phyloP scores from a whole-genome alignment of 225 moss, liverwort and hornwort species.

The Bryoerythrophyllum caledonicum region DNA sequence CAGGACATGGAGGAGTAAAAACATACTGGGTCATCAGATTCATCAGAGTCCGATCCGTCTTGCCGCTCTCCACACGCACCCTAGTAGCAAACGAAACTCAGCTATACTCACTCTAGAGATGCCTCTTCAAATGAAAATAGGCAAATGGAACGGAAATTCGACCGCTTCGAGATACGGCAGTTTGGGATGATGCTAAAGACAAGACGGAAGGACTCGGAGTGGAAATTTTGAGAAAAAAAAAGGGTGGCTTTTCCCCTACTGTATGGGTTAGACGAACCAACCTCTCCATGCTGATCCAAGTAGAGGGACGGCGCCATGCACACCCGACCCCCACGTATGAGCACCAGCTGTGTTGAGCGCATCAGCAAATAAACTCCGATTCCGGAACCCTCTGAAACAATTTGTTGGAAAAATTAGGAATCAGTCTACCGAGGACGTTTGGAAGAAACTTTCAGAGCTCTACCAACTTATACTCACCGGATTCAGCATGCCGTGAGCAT shows the following conservation, averaged over 20 bases:
- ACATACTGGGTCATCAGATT: slow-evolving; percentile 67
- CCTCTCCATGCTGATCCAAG: slow-evolving; percentile 99
- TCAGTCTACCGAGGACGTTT: not conserved
- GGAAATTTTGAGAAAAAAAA: not conserved
- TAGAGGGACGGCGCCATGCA: slow-evolving; percentile 92
- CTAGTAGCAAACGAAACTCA: slow-evolving; percentile 67
- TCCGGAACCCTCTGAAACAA: slow-evolving; percentile 75
- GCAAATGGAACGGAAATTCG: slow-evolving; percentile 27
- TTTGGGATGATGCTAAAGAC: slow-evolving; percentile 20
- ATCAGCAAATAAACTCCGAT: slow-evolving; percentile 75
- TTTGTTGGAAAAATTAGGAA: not conserved
- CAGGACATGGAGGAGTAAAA: slow-evolving; percentile 59
- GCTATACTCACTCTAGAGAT: slow-evolving; percentile 60
- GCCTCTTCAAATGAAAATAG: slow-evolving; percentile 26
- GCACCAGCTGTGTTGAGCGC: slow-evolving; percentile 80
- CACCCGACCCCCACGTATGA: slow-evolving; percentile 77
- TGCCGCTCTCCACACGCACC: slow-evolving; percentile 66
- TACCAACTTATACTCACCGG: slow-evolving; percentile 41
- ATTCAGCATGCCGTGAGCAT: slow-evolving; percentile 84
- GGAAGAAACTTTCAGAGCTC: not conserved
- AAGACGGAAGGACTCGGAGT: slow-evolving; percentile 2
- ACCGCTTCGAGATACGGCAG: slow-evolving; percentile 16
- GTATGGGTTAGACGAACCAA: slow-evolving; percentile 41
- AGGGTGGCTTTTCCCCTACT: not conserved
- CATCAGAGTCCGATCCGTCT: slow-evolving; percentile 65